Conservation (phyloP, 2,329 filamentous ascomycete genomes). For the Ustulina deusta region DNA sequence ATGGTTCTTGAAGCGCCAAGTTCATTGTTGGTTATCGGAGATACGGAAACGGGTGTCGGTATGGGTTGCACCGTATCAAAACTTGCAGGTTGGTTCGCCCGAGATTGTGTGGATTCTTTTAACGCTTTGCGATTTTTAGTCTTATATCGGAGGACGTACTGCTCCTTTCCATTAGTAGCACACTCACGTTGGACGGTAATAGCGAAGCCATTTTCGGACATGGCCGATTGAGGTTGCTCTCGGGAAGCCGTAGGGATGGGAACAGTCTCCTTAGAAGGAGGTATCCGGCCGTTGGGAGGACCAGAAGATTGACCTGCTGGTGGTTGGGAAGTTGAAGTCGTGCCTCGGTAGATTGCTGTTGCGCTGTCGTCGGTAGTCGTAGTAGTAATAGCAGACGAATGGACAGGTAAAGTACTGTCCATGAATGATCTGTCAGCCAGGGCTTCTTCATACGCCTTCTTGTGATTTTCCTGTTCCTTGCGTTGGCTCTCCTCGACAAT, state of each 20-base stretch:
- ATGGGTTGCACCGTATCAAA: constrained; percentile 26
- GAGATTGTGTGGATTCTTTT: constrained; percentile 15
- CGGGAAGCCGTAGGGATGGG: neutral
- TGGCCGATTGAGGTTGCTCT: constrained; percentile 9
- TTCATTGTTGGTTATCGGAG: constrained; percentile 18
- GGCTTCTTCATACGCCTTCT: constrained; percentile 26
- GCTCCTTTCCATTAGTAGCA: constrained; percentile 30
- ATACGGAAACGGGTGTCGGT: constrained; percentile 33
- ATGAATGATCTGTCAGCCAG: constrained; percentile 21
- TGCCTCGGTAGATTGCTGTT: neutral
- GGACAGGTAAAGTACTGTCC: neutral
- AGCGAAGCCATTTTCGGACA: constrained; percentile 24
- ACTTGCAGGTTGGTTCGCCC: constrained; percentile 28
- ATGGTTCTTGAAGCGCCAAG: constrained; percentile 44
- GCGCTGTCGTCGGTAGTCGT: neutral
- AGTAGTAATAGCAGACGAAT: neutral
- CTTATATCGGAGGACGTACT: constrained; percentile 40
- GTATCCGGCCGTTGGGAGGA: neutral
- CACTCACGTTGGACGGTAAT: constrained; percentile 36
- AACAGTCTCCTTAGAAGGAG: neutral
- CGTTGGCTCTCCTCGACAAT: constrained; percentile 27
- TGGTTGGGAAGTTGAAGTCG: neutral
- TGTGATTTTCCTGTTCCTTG: constrained; percentile 24
- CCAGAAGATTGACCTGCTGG: neutral
- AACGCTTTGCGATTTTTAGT: constrained; percentile 39